Evolutionary conservation across 495 filamentous ascomycete genomes (phyloP).

Genomic region (Aspergillus cristatus): DNA sequence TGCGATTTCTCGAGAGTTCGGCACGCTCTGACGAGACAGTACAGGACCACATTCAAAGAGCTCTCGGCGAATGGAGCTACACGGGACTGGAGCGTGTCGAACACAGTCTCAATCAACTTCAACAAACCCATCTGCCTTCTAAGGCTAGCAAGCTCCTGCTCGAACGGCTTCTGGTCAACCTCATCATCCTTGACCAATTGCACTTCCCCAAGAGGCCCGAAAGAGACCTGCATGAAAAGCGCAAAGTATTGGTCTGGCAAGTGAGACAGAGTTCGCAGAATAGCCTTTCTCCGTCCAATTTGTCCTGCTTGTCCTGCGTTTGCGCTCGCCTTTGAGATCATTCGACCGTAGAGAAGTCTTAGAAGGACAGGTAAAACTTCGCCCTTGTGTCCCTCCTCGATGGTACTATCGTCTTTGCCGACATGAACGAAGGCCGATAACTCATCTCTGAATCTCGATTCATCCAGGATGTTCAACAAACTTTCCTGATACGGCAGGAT

Average conservation of each 20-base stretch:
- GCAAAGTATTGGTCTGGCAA: slow-evolving; percentile 58
- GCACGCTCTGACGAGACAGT: slow-evolving; percentile 66
- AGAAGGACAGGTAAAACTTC: slow-evolving; percentile 78
- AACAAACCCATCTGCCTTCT: slow-evolving; percentile 81
- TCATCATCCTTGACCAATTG: slow-evolving; percentile 43
- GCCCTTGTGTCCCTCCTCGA: slow-evolving; percentile 61
- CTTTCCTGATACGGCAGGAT: slow-evolving; percentile 78
- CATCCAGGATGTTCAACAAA: slow-evolving; percentile 81
- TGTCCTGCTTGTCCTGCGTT: slow-evolving; percentile 40
- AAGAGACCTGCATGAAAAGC: slow-evolving; percentile 72
- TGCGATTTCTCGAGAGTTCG: slow-evolving; percentile 39
- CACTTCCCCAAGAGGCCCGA: slow-evolving; percentile 57
- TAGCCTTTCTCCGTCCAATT: slow-evolving; percentile 57
- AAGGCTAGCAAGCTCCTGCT: slow-evolving; percentile 44
- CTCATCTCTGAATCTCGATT: slow-evolving; percentile 85
- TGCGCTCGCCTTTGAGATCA: slow-evolving; percentile 70
- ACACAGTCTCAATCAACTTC: slow-evolving; percentile 83
- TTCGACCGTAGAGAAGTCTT: slow-evolving; percentile 78
- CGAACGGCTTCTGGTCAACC: slow-evolving; percentile 40
- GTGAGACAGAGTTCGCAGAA: slow-evolving; percentile 51
- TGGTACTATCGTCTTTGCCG: slow-evolving; percentile 57
- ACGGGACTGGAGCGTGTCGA: slow-evolving; percentile 66
- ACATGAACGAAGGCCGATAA: slow-evolving; percentile 74
- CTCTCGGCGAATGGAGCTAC: slow-evolving; percentile 51
- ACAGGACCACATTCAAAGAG: slow-evolving; percentile 65